Conservation (phyloP, 768 basidiomycete species). For the Chalciporus chontae region DNA sequence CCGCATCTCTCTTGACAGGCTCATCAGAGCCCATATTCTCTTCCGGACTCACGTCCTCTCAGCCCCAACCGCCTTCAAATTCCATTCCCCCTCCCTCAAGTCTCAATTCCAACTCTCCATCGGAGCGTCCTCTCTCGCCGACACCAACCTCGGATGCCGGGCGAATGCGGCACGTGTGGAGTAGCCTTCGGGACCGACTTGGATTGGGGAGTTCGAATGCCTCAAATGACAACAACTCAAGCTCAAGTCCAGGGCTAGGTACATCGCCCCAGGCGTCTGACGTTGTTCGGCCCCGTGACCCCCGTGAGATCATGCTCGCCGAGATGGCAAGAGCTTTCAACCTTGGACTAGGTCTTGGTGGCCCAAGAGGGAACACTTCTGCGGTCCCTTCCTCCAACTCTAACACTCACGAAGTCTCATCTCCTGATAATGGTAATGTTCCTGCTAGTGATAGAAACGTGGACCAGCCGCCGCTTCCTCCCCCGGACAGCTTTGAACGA, state of each 20-base stretch:
- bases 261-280: slow-evolving; percentile 9
- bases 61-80: slow-evolving; percentile 10
- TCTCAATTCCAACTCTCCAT: slow-evolving; percentile 15
- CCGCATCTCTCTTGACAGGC: slow-evolving; percentile 77
- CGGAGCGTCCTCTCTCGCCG: slow-evolving; percentile 38
- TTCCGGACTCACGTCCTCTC: slow-evolving; percentile 47
- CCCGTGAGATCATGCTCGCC: slow-evolving; percentile 68
- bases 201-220: slow-evolving; percentile 40
- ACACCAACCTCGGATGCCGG: slow-evolving; percentile 38
- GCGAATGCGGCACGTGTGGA: slow-evolving; percentile 64
- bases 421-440: slow-evolving; percentile 4
- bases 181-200: slow-evolving; percentile 63
- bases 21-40: slow-evolving; percentile 63
- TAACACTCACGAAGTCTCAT: slow-evolving; percentile 8
- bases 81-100: slow-evolving; percentile 10
- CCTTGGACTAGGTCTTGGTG: slow-evolving; percentile 55
- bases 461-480: slow-evolving; percentile 29
- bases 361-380: slow-evolving; percentile 10
- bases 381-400: slow-evolving; percentile 5
- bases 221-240: slow-evolving; percentile 5
- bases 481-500: slow-evolving; percentile 74
- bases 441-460: slow-evolving; percentile 10
- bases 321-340: slow-evolving; percentile 84
- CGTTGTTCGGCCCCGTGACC: slow-evolving; percentile 34
- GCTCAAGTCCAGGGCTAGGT: slow-evolving; percentile 8